These are phyloP conservation scores for Arxiozyma telluris DNA, from an alignment of 1,139 yeast genomes.

Conservation along the genomic window DNA sequence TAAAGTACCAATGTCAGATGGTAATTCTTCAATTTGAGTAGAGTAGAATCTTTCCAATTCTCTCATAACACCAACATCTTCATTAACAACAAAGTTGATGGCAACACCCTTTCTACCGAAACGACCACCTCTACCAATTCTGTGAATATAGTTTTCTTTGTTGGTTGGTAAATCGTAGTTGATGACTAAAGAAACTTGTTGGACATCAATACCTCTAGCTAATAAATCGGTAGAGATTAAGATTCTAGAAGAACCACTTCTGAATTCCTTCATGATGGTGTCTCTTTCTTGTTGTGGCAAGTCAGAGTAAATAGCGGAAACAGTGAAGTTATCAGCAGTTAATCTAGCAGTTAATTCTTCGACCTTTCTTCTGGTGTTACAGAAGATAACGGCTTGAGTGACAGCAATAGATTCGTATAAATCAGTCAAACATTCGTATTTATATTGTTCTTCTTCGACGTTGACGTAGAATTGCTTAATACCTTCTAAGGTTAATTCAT, in stretches of 20 bases:
- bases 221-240: slow-evolving; percentile 94
- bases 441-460: slow-evolving; percentile 87
- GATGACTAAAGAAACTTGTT: slow-evolving; percentile 95
- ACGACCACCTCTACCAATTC: slow-evolving; percentile 99
- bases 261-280: slow-evolving; percentile 95
- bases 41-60: slow-evolving; percentile 98
- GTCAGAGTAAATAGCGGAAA: slow-evolving; percentile 95
- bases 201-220: slow-evolving; percentile 99
- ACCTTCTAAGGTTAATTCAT: slow-evolving; percentile 97
- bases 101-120: slow-evolving; percentile 99
- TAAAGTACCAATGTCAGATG: slow-evolving; percentile 82
- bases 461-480: slow-evolving; percentile 93
- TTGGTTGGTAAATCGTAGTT: slow-evolving; percentile 96
- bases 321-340: slow-evolving; percentile 84
- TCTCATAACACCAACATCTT: slow-evolving; percentile 89
- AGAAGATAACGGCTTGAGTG: slow-evolving; percentile 98
- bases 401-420: slow-evolving; percentile 95
- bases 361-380: slow-evolving; percentile 98
- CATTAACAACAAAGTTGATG: slow-evolving; percentile 89
- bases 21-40: slow-evolving; percentile 97
- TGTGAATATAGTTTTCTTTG: slow-evolving; percentile 97
- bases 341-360: slow-evolving; percentile 86
- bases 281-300: slow-evolving; percentile 97
- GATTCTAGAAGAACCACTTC: slow-evolving; percentile 97
- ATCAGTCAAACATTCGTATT: slow-evolving; percentile 93